These are phyloP conservation scores for Tylopilus plumbeoviolaceoides DNA, from an alignment of 768 basidiomycete species.

Conservation along the genomic window DNA sequence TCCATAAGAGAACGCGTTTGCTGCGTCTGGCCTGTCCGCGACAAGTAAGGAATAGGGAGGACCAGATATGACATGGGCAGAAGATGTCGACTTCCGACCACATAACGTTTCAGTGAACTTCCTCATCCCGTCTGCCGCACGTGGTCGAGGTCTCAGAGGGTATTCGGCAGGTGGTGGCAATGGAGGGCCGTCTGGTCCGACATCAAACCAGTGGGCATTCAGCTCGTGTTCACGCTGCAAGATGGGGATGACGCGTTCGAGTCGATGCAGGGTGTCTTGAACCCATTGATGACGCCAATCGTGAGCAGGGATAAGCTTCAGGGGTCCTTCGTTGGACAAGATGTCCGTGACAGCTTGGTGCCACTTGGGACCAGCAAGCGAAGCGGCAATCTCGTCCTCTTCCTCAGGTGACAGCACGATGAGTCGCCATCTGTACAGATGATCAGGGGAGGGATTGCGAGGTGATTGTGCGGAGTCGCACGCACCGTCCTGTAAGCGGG, in stretches of 20 bases:
- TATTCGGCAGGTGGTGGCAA: slow-evolving; percentile 79
- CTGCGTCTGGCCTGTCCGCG: slow-evolving; percentile 77
- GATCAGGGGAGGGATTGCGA: slow-evolving; percentile 3
- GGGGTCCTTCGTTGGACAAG: slow-evolving; percentile 59
- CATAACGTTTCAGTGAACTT: slow-evolving; percentile 48
- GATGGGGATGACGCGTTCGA: slow-evolving; percentile 72
- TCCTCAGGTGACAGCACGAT: slow-evolving; percentile 91
- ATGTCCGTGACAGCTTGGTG: slow-evolving; percentile 79
- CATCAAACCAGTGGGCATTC: slow-evolving; percentile 53
- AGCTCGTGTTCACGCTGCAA: slow-evolving; percentile 57
- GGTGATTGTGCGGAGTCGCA: slow-evolving; percentile 1
- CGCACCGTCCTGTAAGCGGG: slow-evolving; percentile 82
- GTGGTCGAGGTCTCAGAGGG: slow-evolving; percentile 79
- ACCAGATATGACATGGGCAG: slow-evolving; percentile 61
- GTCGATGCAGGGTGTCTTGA: slow-evolving; percentile 63
- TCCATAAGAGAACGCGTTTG: slow-evolving; percentile 94
- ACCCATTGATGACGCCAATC: slow-evolving; percentile 97
- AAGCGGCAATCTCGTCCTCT: slow-evolving; percentile 82
- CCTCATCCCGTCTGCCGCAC: slow-evolving; percentile 70
- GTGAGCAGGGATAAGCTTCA: slow-evolving; percentile 57
- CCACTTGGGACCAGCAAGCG: slow-evolving; percentile 84
- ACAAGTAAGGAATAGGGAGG: slow-evolving; percentile 89
- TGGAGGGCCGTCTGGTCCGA: slow-evolving; percentile 47
- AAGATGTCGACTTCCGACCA: slow-evolving; percentile 38
- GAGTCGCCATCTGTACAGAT: slow-evolving; percentile 65